Evolutionary conservation across 306 rosid genomes (phyloP), one percentile per base, ranked within the genome.

Genomic region (Cicer pinnatifidum): DNA sequence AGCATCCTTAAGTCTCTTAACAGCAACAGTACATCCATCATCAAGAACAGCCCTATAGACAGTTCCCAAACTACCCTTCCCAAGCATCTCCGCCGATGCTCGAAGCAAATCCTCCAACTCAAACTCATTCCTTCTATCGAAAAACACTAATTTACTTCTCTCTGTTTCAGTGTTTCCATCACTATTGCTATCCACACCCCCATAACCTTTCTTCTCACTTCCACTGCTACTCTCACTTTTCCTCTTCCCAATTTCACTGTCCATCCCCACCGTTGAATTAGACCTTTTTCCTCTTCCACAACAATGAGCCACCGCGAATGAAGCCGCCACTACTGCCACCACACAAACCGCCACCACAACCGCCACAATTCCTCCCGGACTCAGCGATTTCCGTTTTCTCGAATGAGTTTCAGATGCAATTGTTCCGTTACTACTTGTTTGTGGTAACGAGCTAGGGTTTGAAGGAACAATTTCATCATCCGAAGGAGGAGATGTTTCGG

Each of bases 11-110:
- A 94, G 83, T 68, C 97, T 81, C 90, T 94, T 94, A 69, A 94
- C 97, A 1, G 96, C 99, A 47, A 94, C 96, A 0, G 91, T 82
- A 41, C 79, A 60, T 0, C 99, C 95, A 40, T 90, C 99, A 57
- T 94, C 99, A 0, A 94, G 88, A 69, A 88, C 93, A 2, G 97
- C 99, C 75, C 82, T 81, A 39, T 94, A 94, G n/a, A 94, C 96
- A 19, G 97, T 94, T 61, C 99, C 99, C 77, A 94, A 82, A 84
- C 97, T 82, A 13, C 99, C 99, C 72, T 94, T 94, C 54, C 99
- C 99, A 1, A 94, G 81, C 97, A 94, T 91, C 88, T 94, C 99
- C 12, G 99, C 99, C 67, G 99, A 94, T 0, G 99, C 97, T 28
- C 91, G 67, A 43, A 94, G 90, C 85, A 94, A 79, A 75, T 94